Evolutionary conservation across 148 eudicot species (phyloP).

Genomic region (Persicaria maculosa): DNA sequence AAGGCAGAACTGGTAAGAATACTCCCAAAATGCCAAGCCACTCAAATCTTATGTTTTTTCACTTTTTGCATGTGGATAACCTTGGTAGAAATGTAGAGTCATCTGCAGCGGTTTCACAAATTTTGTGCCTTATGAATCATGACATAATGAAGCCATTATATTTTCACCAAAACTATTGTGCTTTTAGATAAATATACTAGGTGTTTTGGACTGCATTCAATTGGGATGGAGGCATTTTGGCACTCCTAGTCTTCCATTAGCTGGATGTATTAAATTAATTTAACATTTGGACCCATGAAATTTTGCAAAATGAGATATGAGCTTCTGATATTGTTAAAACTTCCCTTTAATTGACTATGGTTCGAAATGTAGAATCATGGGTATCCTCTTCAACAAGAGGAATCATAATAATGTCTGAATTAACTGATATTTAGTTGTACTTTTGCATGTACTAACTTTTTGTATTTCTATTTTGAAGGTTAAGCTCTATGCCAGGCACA

Average conservation of each 20-base stretch:
- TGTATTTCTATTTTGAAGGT: constrained; percentile 38
- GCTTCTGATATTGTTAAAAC: not conserved
- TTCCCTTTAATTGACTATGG: not conserved
- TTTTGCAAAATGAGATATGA: not conserved
- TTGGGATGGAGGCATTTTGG: not conserved
- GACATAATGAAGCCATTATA: not conserved
- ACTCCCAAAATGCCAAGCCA: not conserved
- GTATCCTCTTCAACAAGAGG: not conserved
- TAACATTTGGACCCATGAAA: not conserved
- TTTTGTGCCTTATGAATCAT: not conserved
- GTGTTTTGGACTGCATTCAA: too few species aligned
- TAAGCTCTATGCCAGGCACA: constrained; percentile 53
- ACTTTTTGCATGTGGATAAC: not conserved
- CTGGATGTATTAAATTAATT: not conserved
- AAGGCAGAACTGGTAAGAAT: constrained; percentile 69
- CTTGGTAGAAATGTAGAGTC: not conserved
- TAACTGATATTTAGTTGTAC: not conserved
- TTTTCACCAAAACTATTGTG: not conserved
- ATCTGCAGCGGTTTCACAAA: not conserved
- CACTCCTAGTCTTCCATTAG: not conserved
- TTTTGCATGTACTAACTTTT: not conserved
- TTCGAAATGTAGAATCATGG: not conserved
- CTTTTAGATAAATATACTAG: too few species aligned
- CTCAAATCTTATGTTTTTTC: not conserved
- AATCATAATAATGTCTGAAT: not conserved